A percentile compares a stretch with the other conserved stretches of the same genome.
Conservation (phyloP, 129 eudicot species). For the Chrysanthemum seticuspe region DNA sequence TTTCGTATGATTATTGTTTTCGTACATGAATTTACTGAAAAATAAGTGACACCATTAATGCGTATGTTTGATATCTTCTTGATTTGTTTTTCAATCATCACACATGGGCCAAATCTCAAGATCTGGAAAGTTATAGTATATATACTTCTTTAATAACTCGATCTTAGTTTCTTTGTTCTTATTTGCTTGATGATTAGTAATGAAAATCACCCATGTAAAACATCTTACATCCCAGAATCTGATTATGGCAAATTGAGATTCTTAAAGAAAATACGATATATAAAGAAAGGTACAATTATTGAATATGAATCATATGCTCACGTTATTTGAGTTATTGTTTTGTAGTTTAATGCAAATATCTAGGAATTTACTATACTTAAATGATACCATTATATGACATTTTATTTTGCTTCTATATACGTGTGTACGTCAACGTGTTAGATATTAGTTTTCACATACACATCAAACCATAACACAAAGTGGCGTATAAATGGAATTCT, state of each 20-base stretch:
- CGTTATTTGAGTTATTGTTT: too few relatives aligned
- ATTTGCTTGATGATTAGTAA: slow-evolving; percentile 11
- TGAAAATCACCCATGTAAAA: neutral
- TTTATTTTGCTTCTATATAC: neutral
- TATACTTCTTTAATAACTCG: neutral
- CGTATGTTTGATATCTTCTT: neutral
- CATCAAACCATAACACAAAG: too few relatives aligned
- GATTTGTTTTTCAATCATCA: slow-evolving; percentile 15
- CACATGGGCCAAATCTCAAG: too few relatives aligned
- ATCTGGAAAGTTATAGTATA: neutral
- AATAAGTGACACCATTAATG: too few relatives aligned
- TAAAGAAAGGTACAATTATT: neutral
- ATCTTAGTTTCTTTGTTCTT: neutral
- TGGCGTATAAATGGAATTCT: too few relatives aligned
- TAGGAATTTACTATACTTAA: neutral
- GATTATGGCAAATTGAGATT: neutral
- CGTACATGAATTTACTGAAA: too few relatives aligned
- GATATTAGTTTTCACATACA: too few relatives aligned
- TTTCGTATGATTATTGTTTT: too few relatives aligned
- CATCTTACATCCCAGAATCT: neutral
- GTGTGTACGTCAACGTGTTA: neutral
- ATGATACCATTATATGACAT: neutral
- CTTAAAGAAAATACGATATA: neutral
- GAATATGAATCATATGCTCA: too few relatives aligned
- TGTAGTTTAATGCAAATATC: neutral